Conservation (phyloP, 2,329 filamentous ascomycete species). For the Coniochaeta prunicola region DNA sequence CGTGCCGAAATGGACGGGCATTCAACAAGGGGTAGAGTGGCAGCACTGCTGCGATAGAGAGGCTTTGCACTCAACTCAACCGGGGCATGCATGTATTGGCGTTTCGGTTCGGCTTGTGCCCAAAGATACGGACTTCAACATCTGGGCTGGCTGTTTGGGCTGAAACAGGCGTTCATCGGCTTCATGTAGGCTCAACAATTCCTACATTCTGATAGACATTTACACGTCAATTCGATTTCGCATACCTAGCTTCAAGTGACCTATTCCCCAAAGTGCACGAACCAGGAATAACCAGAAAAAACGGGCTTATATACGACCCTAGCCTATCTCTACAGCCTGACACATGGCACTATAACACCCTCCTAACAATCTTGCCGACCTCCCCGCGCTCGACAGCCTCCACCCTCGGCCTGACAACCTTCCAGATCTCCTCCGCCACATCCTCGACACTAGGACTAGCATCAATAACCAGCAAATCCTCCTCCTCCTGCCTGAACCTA, state of each 20-base stretch:
- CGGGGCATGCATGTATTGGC: neutral
- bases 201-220: neutral
- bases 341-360: slow-evolving; percentile 32
- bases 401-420: slow-evolving; percentile 36
- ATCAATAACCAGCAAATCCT: slow-evolving; percentile 47
- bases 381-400: slow-evolving; percentile 43
- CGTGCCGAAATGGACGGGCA: neutral
- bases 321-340: too few species aligned
- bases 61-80: neutral
- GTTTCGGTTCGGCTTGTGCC: neutral
- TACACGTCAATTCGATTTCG: too few species aligned
- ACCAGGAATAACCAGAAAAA: too few species aligned
- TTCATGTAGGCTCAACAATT: neutral
- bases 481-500: slow-evolving; percentile 39
- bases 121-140: neutral
- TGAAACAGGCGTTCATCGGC: neutral
- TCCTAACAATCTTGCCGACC: slow-evolving; percentile 37
- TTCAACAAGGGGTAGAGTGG: neutral
- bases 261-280: too few species aligned
- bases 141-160: slow-evolving; percentile 2
- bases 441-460: slow-evolving; percentile 48
- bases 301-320: too few species aligned
- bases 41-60: neutral
- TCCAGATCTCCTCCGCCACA: slow-evolving; percentile 50
- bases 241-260: too few species aligned